phyloP scores from a whole-genome alignment of 2,329 filamentous ascomycete species.

The Epichloe amarillans region DNA sequence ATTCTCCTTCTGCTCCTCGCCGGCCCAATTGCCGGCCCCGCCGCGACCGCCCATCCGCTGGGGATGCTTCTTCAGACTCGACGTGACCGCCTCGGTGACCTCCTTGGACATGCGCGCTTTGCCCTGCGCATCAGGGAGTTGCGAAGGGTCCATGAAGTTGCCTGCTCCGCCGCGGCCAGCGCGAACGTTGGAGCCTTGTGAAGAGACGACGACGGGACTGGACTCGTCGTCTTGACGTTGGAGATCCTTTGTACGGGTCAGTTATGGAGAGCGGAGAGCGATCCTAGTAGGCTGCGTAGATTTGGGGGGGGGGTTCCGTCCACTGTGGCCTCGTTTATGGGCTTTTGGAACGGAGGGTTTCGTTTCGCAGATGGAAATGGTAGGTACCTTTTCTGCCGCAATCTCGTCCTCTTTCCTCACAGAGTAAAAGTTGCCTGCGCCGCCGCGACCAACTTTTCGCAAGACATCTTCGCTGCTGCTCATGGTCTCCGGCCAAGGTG shows the following conservation, averaged over 20 bases:
- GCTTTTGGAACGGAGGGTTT: neutral
- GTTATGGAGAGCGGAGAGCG: too few relatives aligned
- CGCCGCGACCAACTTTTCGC: slow-evolving; percentile 44
- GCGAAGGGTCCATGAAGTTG: slow-evolving; percentile 36
- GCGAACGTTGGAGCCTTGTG: slow-evolving; percentile 8
- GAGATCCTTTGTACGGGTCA: slow-evolving; percentile 18
- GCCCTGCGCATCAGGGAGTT: slow-evolving; percentile 19
- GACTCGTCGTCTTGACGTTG: slow-evolving; percentile 22
- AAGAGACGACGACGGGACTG: slow-evolving; percentile 3
- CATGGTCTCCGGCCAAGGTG: neutral
- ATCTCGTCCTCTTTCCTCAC: slow-evolving; percentile 37
- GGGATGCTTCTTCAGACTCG: slow-evolving; percentile 16
- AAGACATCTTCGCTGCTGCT: slow-evolving; percentile 28
- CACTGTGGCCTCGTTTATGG: too few relatives aligned
- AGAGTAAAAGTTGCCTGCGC: slow-evolving; percentile 50
- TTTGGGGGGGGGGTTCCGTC: neutral
- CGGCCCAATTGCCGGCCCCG: slow-evolving; percentile 43
- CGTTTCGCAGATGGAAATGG: too few relatives aligned
- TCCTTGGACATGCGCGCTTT: slow-evolving; percentile 21
- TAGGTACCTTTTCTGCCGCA: slow-evolving; percentile 6
- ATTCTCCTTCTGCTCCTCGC: slow-evolving; percentile 15
- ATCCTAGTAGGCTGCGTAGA: neutral
- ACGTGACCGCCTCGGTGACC: slow-evolving; percentile 21
- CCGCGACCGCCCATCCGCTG: slow-evolving; percentile 31
- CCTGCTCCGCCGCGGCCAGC: slow-evolving; percentile 36